Conservation (phyloP, 2,329 filamentous ascomycete species). For the Alternaria triticina region DNA sequence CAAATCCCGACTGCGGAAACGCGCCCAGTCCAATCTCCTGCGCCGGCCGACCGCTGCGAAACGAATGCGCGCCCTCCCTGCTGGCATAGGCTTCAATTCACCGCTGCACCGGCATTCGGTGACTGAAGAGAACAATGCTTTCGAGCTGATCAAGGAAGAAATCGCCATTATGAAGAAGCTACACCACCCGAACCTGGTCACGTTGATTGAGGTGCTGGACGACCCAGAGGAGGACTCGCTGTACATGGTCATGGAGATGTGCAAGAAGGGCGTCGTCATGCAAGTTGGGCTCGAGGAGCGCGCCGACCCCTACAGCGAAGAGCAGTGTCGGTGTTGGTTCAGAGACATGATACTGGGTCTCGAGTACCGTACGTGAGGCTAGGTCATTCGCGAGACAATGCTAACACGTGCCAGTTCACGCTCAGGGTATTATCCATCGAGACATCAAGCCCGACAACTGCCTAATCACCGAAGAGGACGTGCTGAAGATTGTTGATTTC, state of each 20-base stretch:
- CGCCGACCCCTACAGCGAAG: constrained; percentile 80
- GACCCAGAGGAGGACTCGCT: constrained; percentile 94
- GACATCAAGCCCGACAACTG: constrained; percentile 99
- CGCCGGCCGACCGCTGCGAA: constrained; percentile 64
- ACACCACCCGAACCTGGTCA: constrained; percentile 91
- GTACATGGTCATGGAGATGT: constrained; percentile 99
- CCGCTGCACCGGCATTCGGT: constrained; percentile 67
- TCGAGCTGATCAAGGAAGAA: constrained; percentile 91
- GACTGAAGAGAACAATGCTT: constrained; percentile 68
- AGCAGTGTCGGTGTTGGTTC: constrained; percentile 89
- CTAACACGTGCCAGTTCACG: constrained; percentile 69
- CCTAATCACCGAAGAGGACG: constrained; percentile 84
- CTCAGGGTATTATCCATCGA: constrained; percentile 91
- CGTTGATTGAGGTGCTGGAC: constrained; percentile 90
- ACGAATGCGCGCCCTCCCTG: constrained; percentile 60
- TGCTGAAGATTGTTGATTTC: constrained; percentile 98
- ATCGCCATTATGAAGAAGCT: constrained; percentile 99
- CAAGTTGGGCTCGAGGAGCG: constrained; percentile 86
- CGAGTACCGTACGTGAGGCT: constrained; percentile 74
- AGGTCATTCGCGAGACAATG: neutral
- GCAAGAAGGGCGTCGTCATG: constrained; percentile 97
- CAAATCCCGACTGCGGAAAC: constrained; percentile 86
- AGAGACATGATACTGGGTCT: constrained; percentile 93
- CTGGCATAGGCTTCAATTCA: constrained; percentile 65
- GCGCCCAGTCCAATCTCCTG: constrained; percentile 87